phyloP scores from a whole-genome alignment of 148 eudicot species.

The Spergularia bocconei region DNA sequence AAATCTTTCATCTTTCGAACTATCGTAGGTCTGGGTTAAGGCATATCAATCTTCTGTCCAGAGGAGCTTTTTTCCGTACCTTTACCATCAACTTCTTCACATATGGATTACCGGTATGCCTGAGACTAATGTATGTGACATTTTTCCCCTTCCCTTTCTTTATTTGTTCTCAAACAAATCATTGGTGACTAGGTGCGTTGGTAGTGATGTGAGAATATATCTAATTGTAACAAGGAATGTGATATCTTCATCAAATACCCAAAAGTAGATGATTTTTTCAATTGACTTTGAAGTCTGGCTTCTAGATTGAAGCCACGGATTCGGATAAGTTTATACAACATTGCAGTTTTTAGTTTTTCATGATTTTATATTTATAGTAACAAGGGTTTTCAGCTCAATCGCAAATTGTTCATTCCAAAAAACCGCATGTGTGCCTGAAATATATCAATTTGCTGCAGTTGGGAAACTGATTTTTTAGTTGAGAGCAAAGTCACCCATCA shows the following conservation, averaged over 20 bases:
- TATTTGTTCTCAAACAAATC: not conserved
- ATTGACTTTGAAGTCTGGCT: no score
- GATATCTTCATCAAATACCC: no score
- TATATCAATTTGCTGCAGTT: not conserved
- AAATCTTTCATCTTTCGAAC: not conserved
- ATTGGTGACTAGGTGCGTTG: not conserved
- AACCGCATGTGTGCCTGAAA: no score
- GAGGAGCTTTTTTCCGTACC: conserved; percentile 66
- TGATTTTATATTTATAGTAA: no score
- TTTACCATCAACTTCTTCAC: conserved; percentile 96
- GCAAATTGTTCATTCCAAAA: no score
- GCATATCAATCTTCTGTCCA: conserved; percentile 64
- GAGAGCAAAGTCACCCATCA: not conserved
- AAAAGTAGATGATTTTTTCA: no score
- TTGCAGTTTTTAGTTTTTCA: no score
- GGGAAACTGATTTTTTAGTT: not conserved
- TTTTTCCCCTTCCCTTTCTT: not conserved
- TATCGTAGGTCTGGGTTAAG: conserved; percentile 73
- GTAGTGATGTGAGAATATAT: not conserved
- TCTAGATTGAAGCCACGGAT: no score
- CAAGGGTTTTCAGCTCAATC: no score
- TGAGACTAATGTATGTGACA: conserved; percentile 16
- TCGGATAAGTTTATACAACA: no score
- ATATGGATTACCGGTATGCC: conserved; percentile 86
- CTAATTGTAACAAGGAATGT: not conserved